Base-by-base conservation (phyloP, 176 grass and related monocot species). In the Cymbopogon citratus region DNA sequence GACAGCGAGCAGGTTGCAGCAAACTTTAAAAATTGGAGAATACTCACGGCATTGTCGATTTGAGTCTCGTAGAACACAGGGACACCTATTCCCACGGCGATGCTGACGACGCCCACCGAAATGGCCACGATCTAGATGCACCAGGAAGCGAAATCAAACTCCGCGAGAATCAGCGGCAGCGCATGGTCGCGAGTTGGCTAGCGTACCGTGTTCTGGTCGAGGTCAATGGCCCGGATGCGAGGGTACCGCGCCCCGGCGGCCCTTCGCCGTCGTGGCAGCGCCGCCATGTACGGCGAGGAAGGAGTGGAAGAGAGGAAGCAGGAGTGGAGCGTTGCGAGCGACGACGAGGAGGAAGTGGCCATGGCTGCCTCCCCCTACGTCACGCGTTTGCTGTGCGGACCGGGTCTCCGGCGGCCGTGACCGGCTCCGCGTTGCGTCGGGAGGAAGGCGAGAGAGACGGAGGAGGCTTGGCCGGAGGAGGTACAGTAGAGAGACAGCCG, bases 41-140 rank as follows among this genome's bases (percentile, higher is more conserved):
- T 19, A 67, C 90, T 93, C 52, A 99, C 96, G 27, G 96, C 75
- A 90, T 66, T 99, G 60, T 99, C 92, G 19, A 99, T 99, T 49
- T 93, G 96, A 33, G 80, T 87, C 91, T 99, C 92, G 48, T 95
- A 99, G 84, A 99, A 99, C 39, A 99, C 83, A 25, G 96, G 96
- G 25, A 99, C 91, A 7, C 91, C 96, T 29, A 99, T 95, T 33
- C 96, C 92, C 9, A 95, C 74, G 51, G 91, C 96, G 56, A 95
- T 63, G 80, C 96, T 99, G 61, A 91, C 91, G 79, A 99, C 82
- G 60, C 96, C 96, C 12, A 99, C 96, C 10, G 83, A 85, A 73
- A 99, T 99, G 13, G 91, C 96, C 66, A 95, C 89, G 43, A 95
- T 67, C 96, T 95, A 49, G 68, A 83, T 25, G 51, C 62, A 60